Conservation (phyloP, 495 filamentous ascomycete species). For the Letharia columbiana region DNA sequence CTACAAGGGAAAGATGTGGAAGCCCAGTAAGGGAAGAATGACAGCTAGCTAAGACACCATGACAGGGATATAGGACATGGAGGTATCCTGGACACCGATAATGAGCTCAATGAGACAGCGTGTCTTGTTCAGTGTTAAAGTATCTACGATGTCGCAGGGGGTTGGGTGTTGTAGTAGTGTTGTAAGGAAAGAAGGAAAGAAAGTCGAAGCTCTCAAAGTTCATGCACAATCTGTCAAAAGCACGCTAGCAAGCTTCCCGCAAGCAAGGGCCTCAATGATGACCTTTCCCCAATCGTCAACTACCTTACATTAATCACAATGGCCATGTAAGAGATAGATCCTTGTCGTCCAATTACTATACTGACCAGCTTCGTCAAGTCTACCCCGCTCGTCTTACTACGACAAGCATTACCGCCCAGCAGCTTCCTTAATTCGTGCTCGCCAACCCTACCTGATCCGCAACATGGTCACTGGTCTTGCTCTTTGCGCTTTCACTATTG, state of each 20-base stretch:
- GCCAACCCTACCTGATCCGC: conserved; percentile 83
- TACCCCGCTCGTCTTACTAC: conserved; percentile 79
- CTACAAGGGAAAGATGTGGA: conserved; percentile 5
- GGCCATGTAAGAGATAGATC: conserved; percentile 1
- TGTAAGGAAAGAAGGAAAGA: neutral
- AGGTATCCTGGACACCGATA: neutral
- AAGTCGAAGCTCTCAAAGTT: neutral
- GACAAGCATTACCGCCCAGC: conserved; percentile 71
- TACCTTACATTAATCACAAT: neutral
- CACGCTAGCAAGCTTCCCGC: conserved; percentile 10
- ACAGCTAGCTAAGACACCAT: conserved; percentile 17
- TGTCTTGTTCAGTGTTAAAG: neutral
- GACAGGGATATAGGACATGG: neutral
- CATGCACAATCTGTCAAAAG: neutral
- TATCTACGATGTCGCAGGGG: neutral
- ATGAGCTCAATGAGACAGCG: neutral
- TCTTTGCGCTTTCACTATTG: conserved; percentile 59
- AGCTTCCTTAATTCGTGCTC: conserved; percentile 78
- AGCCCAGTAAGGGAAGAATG: neutral
- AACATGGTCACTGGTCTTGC: conserved; percentile 68
- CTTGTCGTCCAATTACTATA: neutral
- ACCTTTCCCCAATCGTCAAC: neutral
- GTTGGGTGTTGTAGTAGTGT: neutral
- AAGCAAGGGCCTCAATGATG: conserved; percentile 5
- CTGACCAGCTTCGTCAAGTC: conserved; percentile 34